phyloP scores from a whole-genome alignment of 768 basidiomycete species.

The Leucocoprinus leucothites region DNA sequence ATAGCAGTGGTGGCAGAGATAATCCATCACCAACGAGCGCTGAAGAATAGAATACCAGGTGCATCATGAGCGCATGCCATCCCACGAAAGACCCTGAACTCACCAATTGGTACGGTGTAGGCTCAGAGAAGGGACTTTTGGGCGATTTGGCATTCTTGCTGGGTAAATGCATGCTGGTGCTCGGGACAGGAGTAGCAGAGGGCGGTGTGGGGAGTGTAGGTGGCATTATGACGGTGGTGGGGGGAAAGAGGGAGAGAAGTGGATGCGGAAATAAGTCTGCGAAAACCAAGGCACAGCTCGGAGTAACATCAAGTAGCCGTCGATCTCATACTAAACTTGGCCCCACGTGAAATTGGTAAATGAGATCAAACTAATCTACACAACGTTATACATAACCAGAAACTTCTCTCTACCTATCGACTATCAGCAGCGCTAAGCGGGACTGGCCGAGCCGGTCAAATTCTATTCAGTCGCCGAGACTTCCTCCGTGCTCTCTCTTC shows the following conservation, averaged over 20 bases:
- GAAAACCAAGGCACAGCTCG: not conserved
- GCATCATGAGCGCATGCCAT: constrained; percentile 2
- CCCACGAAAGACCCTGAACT: not conserved
- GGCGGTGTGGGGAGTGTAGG: not conserved
- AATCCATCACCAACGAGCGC: constrained; percentile 72
- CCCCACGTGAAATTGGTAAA: not conserved
- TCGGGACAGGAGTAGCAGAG: not conserved
- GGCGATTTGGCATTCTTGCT: constrained; percentile 3
- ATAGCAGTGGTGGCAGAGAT: constrained; percentile 73
- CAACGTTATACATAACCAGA: not conserved
- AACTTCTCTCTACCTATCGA: not conserved
- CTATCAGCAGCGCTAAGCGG: not conserved
- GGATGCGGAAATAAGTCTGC: not conserved
- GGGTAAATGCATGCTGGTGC: not conserved
- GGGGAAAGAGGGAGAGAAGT: not conserved
- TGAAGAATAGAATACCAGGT: constrained; percentile 21
- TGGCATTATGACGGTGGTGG: constrained; percentile 3
- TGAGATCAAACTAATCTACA: not conserved
- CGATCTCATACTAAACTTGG: not conserved
- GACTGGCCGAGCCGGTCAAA: too few relatives aligned
- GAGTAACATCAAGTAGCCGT: not conserved
- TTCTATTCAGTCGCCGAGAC: constrained; percentile 3
- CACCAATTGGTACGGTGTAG: constrained; percentile 46
- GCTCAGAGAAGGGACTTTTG: constrained; percentile 22
- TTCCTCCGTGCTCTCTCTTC: constrained; percentile 1